Evolutionary conservation across 2,329 filamentous ascomycete genomes (phyloP).

Genomic region (Colletotrichum sp.): DNA sequence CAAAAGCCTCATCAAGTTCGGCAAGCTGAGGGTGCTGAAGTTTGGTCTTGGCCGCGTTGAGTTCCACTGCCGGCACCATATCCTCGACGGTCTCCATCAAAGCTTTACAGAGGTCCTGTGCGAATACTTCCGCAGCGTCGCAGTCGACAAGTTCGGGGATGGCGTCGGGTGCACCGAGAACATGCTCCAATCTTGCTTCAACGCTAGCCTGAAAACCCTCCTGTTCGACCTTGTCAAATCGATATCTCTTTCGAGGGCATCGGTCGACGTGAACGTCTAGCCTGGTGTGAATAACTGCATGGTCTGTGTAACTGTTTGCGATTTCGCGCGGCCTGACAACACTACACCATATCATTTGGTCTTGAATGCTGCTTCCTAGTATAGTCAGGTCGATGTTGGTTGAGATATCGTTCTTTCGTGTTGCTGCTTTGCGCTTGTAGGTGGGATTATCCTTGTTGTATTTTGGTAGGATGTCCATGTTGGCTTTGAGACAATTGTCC

Average conservation of each 20-base stretch:
- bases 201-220: neutral
- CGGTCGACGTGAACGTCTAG: accelerated
- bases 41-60: neutral
- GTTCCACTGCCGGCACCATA: neutral
- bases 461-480: neutral
- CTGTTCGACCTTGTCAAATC: neutral
- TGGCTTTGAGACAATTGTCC: too few relatives aligned
- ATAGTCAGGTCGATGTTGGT: neutral
- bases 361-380: too few relatives aligned
- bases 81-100: neutral
- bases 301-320: neutral
- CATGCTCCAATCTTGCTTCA: neutral
- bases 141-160: neutral
- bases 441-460: neutral
- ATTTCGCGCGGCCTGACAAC: neutral
- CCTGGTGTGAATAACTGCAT: neutral
- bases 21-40: neutral
- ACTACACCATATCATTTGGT: too few relatives aligned
- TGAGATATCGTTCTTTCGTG: accelerated
- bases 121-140: neutral
- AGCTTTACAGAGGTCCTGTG: neutral
- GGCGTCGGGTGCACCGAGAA: neutral
- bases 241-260: neutral
- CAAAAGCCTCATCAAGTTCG: neutral
- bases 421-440: neutral